These are phyloP conservation scores for Salvia sclarea DNA, from an alignment of 305 asterid genomes.

Conservation along the genomic window DNA sequence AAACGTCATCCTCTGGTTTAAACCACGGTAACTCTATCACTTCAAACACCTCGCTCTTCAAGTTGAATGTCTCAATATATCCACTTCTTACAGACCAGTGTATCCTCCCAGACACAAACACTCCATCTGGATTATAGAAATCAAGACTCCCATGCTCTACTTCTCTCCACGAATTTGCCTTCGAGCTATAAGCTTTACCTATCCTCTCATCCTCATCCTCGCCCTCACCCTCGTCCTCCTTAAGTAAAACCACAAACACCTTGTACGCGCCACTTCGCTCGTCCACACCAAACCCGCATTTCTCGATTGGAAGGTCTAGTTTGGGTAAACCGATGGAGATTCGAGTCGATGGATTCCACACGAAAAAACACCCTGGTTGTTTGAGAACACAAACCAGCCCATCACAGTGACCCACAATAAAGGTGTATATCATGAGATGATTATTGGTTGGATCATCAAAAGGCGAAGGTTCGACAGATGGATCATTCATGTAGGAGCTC, in stretches of 20 bases:
- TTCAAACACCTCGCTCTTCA: conserved; percentile 28
- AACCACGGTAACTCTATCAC: conserved; percentile 29
- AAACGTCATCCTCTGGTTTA: neutral
- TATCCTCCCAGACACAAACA: conserved; percentile 42
- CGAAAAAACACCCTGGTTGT: neutral
- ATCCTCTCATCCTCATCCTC: too few relatives aligned
- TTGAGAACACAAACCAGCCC: conserved; percentile 36
- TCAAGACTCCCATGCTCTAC: conserved; percentile 5
- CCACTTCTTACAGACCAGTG: conserved; percentile 32
- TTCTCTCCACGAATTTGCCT: conserved; percentile 34
- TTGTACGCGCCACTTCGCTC: conserved; percentile 35
- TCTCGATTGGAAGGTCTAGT: neutral
- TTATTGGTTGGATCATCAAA: neutral
- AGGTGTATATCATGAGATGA: neutral
- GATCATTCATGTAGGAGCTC: too few relatives aligned
- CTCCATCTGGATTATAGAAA: conserved; percentile 15
- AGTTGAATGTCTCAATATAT: conserved; percentile 33
- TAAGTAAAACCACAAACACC: conserved; percentile 35
- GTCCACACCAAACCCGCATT: conserved; percentile 36
- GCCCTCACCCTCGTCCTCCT: too few relatives aligned
- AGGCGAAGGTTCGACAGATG: too few relatives aligned
- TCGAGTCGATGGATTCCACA: conserved; percentile 40
- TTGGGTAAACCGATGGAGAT: conserved; percentile 25
- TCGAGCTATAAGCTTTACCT: conserved; percentile 33
- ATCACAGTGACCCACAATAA: conserved; percentile 42